Evolutionary conservation across 2,329 filamentous ascomycete genomes (phyloP), one percentile per base, ranked within the genome.

Genomic region (Clonostachys solani): DNA sequence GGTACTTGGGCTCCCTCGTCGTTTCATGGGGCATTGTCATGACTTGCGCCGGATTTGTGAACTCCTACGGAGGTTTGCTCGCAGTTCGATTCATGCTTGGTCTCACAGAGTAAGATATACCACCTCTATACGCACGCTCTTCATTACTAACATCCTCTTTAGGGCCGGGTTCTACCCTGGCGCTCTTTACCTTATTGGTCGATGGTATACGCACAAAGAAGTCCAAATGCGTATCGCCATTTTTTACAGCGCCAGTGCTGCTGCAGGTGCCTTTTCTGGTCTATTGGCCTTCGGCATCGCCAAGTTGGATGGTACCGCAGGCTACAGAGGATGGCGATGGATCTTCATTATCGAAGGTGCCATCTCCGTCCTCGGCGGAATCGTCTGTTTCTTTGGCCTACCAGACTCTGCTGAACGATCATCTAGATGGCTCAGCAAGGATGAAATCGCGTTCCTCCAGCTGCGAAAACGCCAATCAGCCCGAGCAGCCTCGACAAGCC

Each of bases 181-280:
- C 68, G 72, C 68, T 44, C 78, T 87, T 60, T 87, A 91, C 59
- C 70, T 92, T 8, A 83, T 91, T 50, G 83, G 88, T 49, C 92
- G 92, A 84, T 95, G 88, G 91, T 99, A 97, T 58, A 84, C 85
- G 50, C 83, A 92, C 50, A 74, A 75, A 40, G 94, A 97, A 68
- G 89, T 92, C 3, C 92, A 97, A 67, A 89, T 90, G 59, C 84
- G 94, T 33, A 96, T 92, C 69, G 88, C 85, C n/a, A 92, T 97
- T 73, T 97, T 97, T 75, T 97, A 97, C 74, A 84, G 81, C 58
- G 89, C 79, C 33, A 92, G 88, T 1, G 87, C 85, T 0, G 71
- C 92, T 5, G 88, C 88, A 1, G 88, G 88, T 33, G 88, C 90
- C 0, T 96, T 96, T 57, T 90, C 89, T 40, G 91, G 91, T 3